A percentile compares a stretch with the other conserved stretches of the same genome.
phyloP scores from a whole-genome alignment of 2,329 filamentous ascomycete species.

The Fusarium keratoplasticum region DNA sequence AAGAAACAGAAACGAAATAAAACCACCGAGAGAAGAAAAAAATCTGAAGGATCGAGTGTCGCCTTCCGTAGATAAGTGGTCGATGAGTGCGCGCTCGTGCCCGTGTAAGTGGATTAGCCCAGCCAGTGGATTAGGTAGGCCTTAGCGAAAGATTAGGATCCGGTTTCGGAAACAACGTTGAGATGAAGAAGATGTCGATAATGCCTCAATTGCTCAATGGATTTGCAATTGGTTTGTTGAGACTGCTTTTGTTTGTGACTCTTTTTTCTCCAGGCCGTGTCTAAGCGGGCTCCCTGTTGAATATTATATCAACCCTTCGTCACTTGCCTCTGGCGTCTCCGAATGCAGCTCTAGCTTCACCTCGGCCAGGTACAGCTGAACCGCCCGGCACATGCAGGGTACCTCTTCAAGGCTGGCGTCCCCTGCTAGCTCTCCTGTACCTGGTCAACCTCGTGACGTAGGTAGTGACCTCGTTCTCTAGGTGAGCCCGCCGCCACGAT shows the following conservation, averaged over 20 bases:
- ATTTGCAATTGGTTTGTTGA: not conserved
- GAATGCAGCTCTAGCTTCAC: not conserved
- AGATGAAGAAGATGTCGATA: not conserved
- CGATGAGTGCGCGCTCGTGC: not conserved
- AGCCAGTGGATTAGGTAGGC: not conserved
- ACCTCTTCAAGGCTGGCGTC: not conserved
- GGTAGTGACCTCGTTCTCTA: not conserved
- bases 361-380: slow-evolving; percentile 11
- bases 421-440: slow-evolving; percentile 6
- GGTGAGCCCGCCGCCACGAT: slow-evolving; percentile 38
- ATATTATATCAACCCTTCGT: slow-evolving; percentile 29
- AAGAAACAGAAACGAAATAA: not conserved
- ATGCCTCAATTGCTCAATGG: not conserved
- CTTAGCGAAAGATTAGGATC: not conserved
- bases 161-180: not conserved
- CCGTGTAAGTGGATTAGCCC: slow-evolving; percentile 6
- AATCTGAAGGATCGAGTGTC: not conserved
- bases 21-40: not conserved
- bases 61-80: slow-evolving; percentile 14
- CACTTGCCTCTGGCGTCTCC: not conserved
- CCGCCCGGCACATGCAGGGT: not conserved
- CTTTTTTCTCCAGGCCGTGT: not conserved
- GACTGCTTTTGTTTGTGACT: not conserved
- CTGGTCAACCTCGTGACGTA: slow-evolving; percentile 5
- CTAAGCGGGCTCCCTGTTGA: slow-evolving; percentile 14